Evolutionary conservation across 306 rosid species (phyloP).

Genomic region (Oxytropis ochrocephala): DNA sequence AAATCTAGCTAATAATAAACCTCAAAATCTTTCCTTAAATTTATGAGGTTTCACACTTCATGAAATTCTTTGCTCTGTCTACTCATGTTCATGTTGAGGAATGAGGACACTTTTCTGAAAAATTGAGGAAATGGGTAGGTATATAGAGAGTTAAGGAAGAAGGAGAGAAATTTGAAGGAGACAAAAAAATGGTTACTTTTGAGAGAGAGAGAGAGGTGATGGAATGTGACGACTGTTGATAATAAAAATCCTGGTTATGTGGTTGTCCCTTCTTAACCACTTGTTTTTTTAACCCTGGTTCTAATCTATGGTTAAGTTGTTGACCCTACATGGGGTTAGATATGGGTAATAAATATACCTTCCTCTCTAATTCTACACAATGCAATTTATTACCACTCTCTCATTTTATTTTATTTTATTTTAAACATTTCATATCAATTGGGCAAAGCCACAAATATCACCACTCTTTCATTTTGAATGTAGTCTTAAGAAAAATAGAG

Average conservation of each 20-base stretch:
- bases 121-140: background rate
- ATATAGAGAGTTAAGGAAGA: background rate
- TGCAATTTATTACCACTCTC: background rate
- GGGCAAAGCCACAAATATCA: too few species aligned
- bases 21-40: conserved; percentile 7
- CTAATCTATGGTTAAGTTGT: conserved; percentile 78
- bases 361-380: background rate
- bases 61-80: background rate
- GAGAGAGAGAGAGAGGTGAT: conserved; percentile 28
- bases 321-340: conserved; percentile 64
- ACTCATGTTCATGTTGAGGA: background rate
- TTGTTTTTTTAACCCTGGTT: conserved; percentile 81
- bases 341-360: conserved; percentile 56
- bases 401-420: too few species aligned
- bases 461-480: too few species aligned
- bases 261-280: conserved; percentile 90
- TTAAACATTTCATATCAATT: too few species aligned
- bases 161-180: background rate
- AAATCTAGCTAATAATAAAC: conserved; percentile 24
- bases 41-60: conserved; percentile 6
- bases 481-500: too few species aligned
- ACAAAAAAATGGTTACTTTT: background rate
- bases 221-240: conserved; percentile 67
- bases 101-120: background rate
- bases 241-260: conserved; percentile 66